Conservation (phyloP, 441 rosid genomes). For the Dalechampia spathulata region DNA sequence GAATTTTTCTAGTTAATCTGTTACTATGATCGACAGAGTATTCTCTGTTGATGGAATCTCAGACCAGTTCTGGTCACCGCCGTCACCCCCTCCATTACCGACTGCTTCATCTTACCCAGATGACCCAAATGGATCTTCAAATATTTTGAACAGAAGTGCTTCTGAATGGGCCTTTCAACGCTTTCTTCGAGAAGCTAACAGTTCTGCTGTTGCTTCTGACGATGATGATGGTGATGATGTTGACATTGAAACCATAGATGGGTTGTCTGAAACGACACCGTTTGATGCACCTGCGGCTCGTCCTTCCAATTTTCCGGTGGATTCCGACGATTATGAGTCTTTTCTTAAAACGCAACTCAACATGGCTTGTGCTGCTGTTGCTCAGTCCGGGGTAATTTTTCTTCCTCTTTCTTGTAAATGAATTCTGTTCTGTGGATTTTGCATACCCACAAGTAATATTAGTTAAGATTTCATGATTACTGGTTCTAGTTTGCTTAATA, state of each 20-base stretch:
- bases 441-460: too few species aligned
- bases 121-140: too few species aligned
- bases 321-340: constrained; percentile 44
- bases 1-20: too few species aligned
- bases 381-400: constrained; percentile 43
- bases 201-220: constrained; percentile 13
- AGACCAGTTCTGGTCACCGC: constrained; percentile 49
- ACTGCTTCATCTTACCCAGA: constrained; percentile 5
- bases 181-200: constrained; percentile 54
- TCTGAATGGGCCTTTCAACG: constrained; percentile 72
- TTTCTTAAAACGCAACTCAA: constrained; percentile 60
- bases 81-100: constrained; percentile 19
- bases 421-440: too few species aligned
- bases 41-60: constrained; percentile 64
- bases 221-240: too few species aligned
- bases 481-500: too few species aligned
- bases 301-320: not conserved
- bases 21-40: constrained; percentile 55
- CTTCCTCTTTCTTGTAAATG: not conserved
- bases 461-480: too few species aligned
- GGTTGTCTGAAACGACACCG: too few species aligned
- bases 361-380: constrained; percentile 64
- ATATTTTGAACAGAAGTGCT: constrained; percentile 49
- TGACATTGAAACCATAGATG: too few species aligned
- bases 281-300: too few species aligned